Percentiles rank a stretch among this genome's conserved stretches.
These are phyloP conservation scores for Xylariaceae sp. DNA, from an alignment of 2,329 filamentous ascomycete species.

Conservation along the genomic window DNA sequence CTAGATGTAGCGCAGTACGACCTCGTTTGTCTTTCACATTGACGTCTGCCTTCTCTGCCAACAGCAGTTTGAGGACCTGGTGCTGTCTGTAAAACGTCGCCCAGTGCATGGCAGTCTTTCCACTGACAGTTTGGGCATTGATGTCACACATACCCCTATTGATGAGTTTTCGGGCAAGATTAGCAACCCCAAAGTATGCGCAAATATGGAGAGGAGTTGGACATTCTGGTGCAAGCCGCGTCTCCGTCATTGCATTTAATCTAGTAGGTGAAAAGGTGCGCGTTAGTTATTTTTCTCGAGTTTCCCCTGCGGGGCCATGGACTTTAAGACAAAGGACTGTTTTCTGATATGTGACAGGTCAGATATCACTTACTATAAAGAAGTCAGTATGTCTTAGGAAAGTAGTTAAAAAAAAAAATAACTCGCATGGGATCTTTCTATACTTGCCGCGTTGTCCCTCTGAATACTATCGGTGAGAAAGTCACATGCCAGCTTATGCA, in stretches of 20 bases:
- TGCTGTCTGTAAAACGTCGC: not conserved
- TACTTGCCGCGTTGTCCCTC: not conserved
- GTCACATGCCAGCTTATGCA: slow-evolving; percentile 2
- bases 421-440: too few relatives aligned
- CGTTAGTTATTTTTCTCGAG: too few relatives aligned
- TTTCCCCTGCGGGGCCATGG: too few relatives aligned
- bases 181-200: slow-evolving; percentile 5
- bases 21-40: slow-evolving; percentile 3
- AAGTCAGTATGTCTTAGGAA: too few relatives aligned
- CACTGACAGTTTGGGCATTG: slow-evolving; percentile 1
- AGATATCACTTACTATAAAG: too few relatives aligned
- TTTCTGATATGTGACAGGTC: too few relatives aligned
- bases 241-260: slow-evolving; percentile 2
- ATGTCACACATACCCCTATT: not conserved
- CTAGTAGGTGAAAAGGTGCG: too few relatives aligned
- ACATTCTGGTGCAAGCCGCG: slow-evolving; percentile 1
- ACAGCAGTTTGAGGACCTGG: slow-evolving; percentile 1
- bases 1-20: slow-evolving; percentile 3
- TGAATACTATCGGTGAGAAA: not conserved
- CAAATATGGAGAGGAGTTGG: slow-evolving; percentile 2
- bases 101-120: slow-evolving; percentile 6
- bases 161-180: slow-evolving; percentile 1
- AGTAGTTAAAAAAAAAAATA: too few relatives aligned
- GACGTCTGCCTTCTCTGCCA: slow-evolving; percentile 5
- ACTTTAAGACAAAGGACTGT: too few relatives aligned